Base-by-base conservation (phyloP, 83 land plant species). In the Picea abies region DNA sequence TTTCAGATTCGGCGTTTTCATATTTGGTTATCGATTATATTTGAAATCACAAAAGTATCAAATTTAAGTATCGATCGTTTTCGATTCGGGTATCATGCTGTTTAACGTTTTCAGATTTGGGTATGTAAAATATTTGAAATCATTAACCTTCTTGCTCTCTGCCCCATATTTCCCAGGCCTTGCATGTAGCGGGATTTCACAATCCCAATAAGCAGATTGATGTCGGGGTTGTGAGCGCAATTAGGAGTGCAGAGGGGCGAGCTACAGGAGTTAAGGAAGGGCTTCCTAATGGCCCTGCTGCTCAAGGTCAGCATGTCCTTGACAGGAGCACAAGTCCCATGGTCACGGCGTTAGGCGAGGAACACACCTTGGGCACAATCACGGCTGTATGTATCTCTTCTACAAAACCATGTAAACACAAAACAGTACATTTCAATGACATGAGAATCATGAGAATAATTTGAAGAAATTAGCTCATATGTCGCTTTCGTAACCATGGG, bases 281-380 rank as follows among this genome's bases (percentile, higher is more conserved):
- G 39, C 39, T 37, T 37, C 39, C 39, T 37, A 29, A 11, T 26
- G 71, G 71, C 71, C 71, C 71, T 26, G 37, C 71, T 8, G 3
- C 71, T 26, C 71, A 67, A 67, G 71, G 35, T 67, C 71, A 67
- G 37, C 14, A 67, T 67, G 71, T 26, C 14, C 71, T 67, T 14
- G 71, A 67, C 29, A 67, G 71, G 71, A 68, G 39, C 35, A 68
- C 41, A 29, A 68, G 14, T 26, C 71, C 71, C 14, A 29, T 35
- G 37, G 17, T 68, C 1, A 35, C 37, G 15, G 15, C 26, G 17
- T 3, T 35, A 9, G 41, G 39, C 32, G 32, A 10, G 3, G 39
- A 68, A 35, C 39, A 29, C 14, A 68, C 71, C 4, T 29, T 32
- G 37, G 71, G 71, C 71, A 25, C 14, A 29, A 11, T 68, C 15